phyloP scores from a whole-genome alignment of 169 alveolate genomes.

The Theileria orientalis region DNA sequence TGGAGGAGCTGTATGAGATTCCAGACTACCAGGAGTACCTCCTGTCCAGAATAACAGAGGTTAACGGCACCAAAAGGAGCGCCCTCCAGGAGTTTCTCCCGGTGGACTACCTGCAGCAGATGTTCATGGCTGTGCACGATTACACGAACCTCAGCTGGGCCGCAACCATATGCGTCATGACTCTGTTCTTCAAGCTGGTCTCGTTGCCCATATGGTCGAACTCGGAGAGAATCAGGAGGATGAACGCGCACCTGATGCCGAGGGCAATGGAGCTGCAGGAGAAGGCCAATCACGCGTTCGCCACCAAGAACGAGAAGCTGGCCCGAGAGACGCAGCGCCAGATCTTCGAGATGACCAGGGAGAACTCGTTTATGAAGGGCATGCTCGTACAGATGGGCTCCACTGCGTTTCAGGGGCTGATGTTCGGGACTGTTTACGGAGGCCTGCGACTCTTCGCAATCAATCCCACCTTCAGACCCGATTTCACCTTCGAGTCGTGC shows the following conservation, averaged over 20 bases:
- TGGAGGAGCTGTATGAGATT: constrained; percentile 16
- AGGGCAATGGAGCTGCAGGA: constrained; percentile 65
- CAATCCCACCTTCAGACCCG: constrained; percentile 62
- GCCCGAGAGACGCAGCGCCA: constrained; percentile 62
- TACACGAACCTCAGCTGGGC: constrained; percentile 46
- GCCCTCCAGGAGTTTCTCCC: constrained; percentile 39
- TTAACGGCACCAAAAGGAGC: constrained; percentile 51
- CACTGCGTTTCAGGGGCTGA: constrained; percentile 61
- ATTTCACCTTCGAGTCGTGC: constrained; percentile 67
- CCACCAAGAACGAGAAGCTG: constrained; percentile 55
- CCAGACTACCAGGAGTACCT: constrained; percentile 23
- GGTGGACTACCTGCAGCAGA: constrained; percentile 50
- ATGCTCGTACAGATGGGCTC: constrained; percentile 36
- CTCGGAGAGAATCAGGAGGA: constrained; percentile 72
- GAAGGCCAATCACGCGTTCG: constrained; percentile 29
- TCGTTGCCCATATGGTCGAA: constrained; percentile 68
- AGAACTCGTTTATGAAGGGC: constrained; percentile 65
- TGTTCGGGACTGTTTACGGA: constrained; percentile 71
- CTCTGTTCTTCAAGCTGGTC: constrained; percentile 59
- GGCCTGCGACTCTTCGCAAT: constrained; percentile 69
- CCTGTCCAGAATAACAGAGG: constrained; percentile 10
- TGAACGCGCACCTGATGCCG: constrained; percentile 68
- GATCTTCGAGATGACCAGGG: constrained; percentile 53
- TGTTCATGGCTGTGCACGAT: constrained; percentile 32
- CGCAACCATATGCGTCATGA: constrained; percentile 30